phyloP scores from a whole-genome alignment of 2,329 filamentous ascomycete genomes.

The Immersiporthe knoxdaviesiana region DNA sequence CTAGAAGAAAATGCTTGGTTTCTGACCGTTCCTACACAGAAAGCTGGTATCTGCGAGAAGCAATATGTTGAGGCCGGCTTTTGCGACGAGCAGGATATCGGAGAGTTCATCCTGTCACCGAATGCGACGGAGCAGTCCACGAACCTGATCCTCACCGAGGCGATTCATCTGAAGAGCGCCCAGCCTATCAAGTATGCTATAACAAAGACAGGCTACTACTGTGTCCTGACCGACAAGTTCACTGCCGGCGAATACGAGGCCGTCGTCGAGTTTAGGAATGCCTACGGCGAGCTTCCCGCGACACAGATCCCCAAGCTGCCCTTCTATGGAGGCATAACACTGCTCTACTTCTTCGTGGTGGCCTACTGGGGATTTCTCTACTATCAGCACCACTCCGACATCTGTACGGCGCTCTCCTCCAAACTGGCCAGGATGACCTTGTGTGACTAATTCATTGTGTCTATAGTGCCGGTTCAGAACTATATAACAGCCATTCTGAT shows the following conservation, averaged over 20 bases:
- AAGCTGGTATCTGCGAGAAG: constrained; percentile 71
- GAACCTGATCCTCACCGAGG: constrained; percentile 75
- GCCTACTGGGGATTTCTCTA: constrained; percentile 94
- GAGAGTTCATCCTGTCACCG: constrained; percentile 79
- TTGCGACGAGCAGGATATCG: constrained; percentile 78
- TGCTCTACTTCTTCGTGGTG: constrained; percentile 87
- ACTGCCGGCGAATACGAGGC: constrained; percentile 72
- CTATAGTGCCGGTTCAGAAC: constrained; percentile 87
- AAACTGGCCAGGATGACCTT: not conserved
- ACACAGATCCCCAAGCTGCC: constrained; percentile 96
- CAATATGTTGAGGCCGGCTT: constrained; percentile 68
- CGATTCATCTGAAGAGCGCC: constrained; percentile 79
- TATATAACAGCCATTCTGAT: constrained; percentile 97
- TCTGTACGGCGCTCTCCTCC: constrained; percentile 57
- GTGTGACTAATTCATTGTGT: constrained; percentile 43
- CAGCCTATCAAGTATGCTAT: constrained; percentile 79
- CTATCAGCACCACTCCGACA: constrained; percentile 90
- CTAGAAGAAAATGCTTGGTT: constrained; percentile 12
- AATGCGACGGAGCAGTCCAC: constrained; percentile 74
- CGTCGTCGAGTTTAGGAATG: constrained; percentile 89
- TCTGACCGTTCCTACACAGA: constrained; percentile 43
- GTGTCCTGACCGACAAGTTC: constrained; percentile 78
- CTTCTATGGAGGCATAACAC: constrained; percentile 93
- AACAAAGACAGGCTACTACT: constrained; percentile 94
- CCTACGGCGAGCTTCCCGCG: constrained; percentile 92